phyloP scores from a whole-genome alignment of 108 stramenopile species.

The Cyclostephanos tholiformis region DNA sequence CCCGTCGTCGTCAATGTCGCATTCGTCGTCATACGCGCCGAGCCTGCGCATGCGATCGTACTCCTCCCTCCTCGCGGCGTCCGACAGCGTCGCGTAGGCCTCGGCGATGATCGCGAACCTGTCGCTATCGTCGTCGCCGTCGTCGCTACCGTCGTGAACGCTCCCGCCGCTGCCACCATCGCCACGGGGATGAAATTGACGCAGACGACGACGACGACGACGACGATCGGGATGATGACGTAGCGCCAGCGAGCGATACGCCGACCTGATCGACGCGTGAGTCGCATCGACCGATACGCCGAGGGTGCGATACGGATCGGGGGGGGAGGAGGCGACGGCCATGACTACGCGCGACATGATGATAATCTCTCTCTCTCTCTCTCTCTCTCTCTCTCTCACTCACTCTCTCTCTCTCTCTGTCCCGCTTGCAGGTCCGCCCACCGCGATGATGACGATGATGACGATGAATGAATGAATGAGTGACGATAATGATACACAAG shows the following conservation, averaged over 20 bases:
- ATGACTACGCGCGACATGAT: too few species aligned
- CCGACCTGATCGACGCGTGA: conserved; percentile 51
- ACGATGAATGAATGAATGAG: too few species aligned
- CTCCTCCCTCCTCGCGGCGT: conserved; percentile 45
- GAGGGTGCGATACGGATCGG: conserved; percentile 63
- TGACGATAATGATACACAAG: too few species aligned
- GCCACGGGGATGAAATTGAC: too few species aligned
- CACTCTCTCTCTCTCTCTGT: too few species aligned
- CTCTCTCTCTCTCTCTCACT: too few species aligned
- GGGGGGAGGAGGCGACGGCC: too few species aligned
- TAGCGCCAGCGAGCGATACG: conserved; percentile 59
- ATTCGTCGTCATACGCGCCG: conserved; percentile 40
- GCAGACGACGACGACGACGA: not conserved
- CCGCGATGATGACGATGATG: too few species aligned
- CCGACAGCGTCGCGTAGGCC: conserved; percentile 61
- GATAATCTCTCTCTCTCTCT: too few species aligned
- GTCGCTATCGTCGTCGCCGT: conserved; percentile 23
- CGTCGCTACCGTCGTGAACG: conserved; percentile 15
- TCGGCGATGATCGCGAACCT: conserved; percentile 58
- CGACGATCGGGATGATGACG: conserved; percentile 62
- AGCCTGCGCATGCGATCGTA: conserved; percentile 56
- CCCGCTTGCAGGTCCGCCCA: too few species aligned
- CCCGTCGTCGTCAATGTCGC: not conserved
- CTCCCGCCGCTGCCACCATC: not conserved
- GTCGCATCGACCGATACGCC: conserved; percentile 66